Base-by-base conservation (phyloP, 148 eudicot genomes). In the Fallopia convolvulus region DNA sequence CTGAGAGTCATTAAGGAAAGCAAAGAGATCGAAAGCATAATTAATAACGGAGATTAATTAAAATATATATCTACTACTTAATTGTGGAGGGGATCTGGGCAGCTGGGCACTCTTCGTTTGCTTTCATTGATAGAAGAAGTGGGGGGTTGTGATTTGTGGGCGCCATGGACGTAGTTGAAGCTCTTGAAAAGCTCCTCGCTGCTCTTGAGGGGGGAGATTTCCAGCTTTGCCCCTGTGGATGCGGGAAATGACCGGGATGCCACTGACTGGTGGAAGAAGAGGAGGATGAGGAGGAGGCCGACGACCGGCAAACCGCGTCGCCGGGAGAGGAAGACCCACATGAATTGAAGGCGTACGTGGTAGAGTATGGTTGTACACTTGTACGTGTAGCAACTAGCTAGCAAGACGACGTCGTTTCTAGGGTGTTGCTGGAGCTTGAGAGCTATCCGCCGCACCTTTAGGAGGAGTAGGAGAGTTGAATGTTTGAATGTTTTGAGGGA, bases 41-140 rank as follows among this genome's bases (percentile, higher is more conserved):
- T 6, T 44, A 44, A 44, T 44, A 44, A 44, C 47, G 39, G 39
- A 36, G 39, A 36, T 36, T 10, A 33, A 21, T 65, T 30, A 17
- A 33, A 12, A 44, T 70, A 15, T 55, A 44, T 70, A 15, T 55
- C 61, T 18, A 55, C 61, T 55, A 26, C 30, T 26, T 26, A 26
- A 74, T 89, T 89, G 81, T 89, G 93, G 48, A 88, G 87, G 84
- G 90, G 92, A 89, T 93, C 98, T 79, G 96, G 96, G 86, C 98
- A 89, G 79, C 95, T 93, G 50, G 97, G 93, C 10, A 93, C 89
- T 50, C 65, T 84, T 82, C 97, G 71, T 74, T 90, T 88, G 78
- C 60, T 65, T 2, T 88, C 89, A 53, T 80, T 56, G 4, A 44
- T 14, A 2, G 48, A 63, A 12, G 39, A 11, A 8, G 6, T 15